These are phyloP conservation scores for Chrysosphaeria jannelii DNA, from an alignment of 2,329 filamentous ascomycete species.

Conservation along the genomic window DNA sequence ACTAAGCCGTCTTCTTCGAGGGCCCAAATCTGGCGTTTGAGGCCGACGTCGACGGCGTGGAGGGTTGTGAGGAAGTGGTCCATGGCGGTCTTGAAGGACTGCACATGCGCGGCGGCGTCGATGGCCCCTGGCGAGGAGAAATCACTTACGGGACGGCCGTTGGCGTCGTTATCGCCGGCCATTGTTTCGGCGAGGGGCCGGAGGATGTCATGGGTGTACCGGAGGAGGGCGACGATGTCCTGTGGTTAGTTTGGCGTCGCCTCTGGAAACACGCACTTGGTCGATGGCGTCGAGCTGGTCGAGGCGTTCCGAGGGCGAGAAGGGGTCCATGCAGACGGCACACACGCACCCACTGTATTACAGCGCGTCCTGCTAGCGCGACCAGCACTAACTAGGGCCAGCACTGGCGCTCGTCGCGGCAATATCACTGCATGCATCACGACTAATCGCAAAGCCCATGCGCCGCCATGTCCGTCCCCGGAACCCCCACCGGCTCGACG, in stretches of 20 bases:
- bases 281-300: slow-evolving; percentile 56
- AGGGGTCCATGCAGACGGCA: slow-evolving; percentile 2
- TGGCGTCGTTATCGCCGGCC: slow-evolving; percentile 1
- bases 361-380: no score
- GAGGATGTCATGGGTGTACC: slow-evolving; percentile 25
- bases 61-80: slow-evolving; percentile 42
- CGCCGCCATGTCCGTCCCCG: no score
- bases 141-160: neutral
- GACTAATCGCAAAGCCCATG: no score
- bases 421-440: no score
- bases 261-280: slow-evolving; percentile 18
- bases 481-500: no score
- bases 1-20: slow-evolving; percentile 60
- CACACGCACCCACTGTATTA: no score
- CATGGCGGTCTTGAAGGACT: slow-evolving; percentile 26
- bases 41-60: slow-evolving; percentile 40
- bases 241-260: slow-evolving; percentile 6
- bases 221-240: slow-evolving; percentile 16
- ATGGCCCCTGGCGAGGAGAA: slow-evolving; percentile 2
- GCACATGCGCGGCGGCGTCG: slow-evolving; percentile 16
- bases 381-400: no score
- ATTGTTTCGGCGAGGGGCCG: slow-evolving; percentile 24
- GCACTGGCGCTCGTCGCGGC: no score
- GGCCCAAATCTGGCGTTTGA: slow-evolving; percentile 48
- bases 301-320: slow-evolving; percentile 34